phyloP scores from a whole-genome alignment of 2,329 filamentous ascomycete species.

The Pseudogymnoascus sp. region DNA sequence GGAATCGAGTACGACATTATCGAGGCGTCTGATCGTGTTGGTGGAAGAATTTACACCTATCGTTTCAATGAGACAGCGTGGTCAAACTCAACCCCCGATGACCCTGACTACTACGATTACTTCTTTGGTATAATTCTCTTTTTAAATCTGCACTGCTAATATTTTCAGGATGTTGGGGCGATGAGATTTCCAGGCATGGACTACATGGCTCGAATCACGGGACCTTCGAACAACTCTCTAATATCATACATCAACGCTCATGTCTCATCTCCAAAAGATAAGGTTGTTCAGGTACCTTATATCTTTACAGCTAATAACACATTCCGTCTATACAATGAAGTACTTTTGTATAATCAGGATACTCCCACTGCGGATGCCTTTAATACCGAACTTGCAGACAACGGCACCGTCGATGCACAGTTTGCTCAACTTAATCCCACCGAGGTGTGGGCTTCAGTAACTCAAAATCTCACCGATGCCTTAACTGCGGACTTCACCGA shows the following conservation, averaged over 20 bases:
- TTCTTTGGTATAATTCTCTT: neutral
- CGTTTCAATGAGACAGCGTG: constrained; percentile 22
- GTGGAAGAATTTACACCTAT: constrained; percentile 31
- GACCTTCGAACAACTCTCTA: constrained; percentile 12
- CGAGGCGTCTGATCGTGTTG: constrained; percentile 27
- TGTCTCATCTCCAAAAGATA: neutral
- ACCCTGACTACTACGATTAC: constrained; percentile 33
- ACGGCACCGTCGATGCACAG: neutral
- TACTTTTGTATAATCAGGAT: constrained; percentile 20
- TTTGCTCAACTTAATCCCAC: neutral
- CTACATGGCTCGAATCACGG: constrained; percentile 23
- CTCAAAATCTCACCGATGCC: neutral
- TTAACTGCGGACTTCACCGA: neutral
- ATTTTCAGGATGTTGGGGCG: constrained; percentile 26
- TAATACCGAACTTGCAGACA: neutral
- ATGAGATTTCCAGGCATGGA: constrained; percentile 32
- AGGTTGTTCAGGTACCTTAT: constrained; percentile 10
- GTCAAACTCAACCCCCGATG: neutral
- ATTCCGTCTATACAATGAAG: constrained; percentile 11
- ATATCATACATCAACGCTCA: constrained; percentile 8
- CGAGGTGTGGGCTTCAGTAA: constrained; percentile 9
- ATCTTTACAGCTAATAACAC: constrained; percentile 8
- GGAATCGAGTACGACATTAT: constrained; percentile 28
- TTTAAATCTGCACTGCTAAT: neutral
- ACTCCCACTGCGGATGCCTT: constrained; percentile 14